Evolutionary conservation across 2,329 filamentous ascomycete species (phyloP), one percentile per base, ranked within the genome.

Genomic region (Apiospora rasikravindrae): DNA sequence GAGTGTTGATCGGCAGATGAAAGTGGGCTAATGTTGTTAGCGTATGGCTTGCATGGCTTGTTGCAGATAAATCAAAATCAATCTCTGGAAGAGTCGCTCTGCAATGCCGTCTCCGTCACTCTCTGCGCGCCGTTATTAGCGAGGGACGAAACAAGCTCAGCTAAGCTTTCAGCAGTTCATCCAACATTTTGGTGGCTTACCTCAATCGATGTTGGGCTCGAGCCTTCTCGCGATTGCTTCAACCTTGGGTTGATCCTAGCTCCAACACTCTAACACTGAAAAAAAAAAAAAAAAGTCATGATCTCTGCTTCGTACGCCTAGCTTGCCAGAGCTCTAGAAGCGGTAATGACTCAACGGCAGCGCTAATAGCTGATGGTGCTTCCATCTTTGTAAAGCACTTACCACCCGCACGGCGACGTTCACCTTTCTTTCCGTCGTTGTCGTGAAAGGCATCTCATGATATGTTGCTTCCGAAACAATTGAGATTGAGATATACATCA

Each of bases 91-190:
- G 26, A 49, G n/a, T n/a, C n/a, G n/a, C n/a, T n/a, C n/a, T n/a
- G n/a, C n/a, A n/a, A n/a, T n/a, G n/a, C n/a, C n/a, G n/a, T n/a
- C n/a, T n/a, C 8, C 33, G 33, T 6, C n/a, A 49, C 19, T 11
- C 22, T 22, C 51, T 57, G 26, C 14, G 29, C 26, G 51, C 26
- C 26, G 7, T n/a, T 61, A 19, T 16, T 37, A 37, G 29, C 29
- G 29, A 61, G 57, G 33, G 4, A 64, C 22, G 57, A 69, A 68
- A 69, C 67, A 69, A 69, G 67, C 67, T 69, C 47, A 37, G 67
- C 67, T 49, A 69, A 69, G 67, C 67, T 69, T 69, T 69, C 22
- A 64, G 19, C 33, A 22, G 53, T 61, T 61, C 53, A 11, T 33
- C 53, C 29, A 2, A 19, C 53, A 37, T 10, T 3, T 10, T 19